Base-by-base conservation (phyloP, 2,329 filamentous ascomycete genomes). In the Ceratocystis eucalypticola region DNA sequence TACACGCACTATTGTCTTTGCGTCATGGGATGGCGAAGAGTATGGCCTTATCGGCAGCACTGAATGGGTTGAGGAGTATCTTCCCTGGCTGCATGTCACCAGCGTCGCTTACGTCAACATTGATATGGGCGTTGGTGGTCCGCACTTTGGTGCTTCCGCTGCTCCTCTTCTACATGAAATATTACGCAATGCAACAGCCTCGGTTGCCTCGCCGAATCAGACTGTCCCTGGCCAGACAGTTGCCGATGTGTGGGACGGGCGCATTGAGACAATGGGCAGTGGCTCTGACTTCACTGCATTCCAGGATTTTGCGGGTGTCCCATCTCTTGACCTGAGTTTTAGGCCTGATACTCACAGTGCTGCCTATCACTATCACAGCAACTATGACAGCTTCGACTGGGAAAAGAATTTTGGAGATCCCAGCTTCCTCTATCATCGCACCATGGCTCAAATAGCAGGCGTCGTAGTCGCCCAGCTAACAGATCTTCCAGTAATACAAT, bases 321-420 rank as follows among this genome's bases (percentile, higher is more conserved):
- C 87, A 6, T 84, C 80, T 69, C 73, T 88, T 15, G 84, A 89
- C 71, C 79, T 89, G 63, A 80, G 82, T 30, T 89, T 88, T 71
- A 74, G 74, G 17, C 72, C 70, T 6, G 75, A 75, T 28, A 67
- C 70, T 0, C 72, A 75, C 1, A 79, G 80, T 55, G 77, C 86
- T 0, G 80, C 89, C 2, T 90, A 91, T 73, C 88, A 90, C 72
- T 96, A 96, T 75, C 91, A 96, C 77, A 87, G 86, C 74, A 96
- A 96, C 78, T 96, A 95, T 75, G 91, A 96, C 74, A 90, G 86
- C 72, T 94, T 91, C 74, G 80, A 88, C 75, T 96, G 92, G 91
- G 95, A 96, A 89, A 81, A 86, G 65, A 83, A 81, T 28, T 94
- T 84, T 69, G 91, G 89, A 53, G 92, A 96, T 71, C 80, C 80